Conservation (phyloP, 805 yeast genomes). For the Kockiozyma suomiensis region DNA sequence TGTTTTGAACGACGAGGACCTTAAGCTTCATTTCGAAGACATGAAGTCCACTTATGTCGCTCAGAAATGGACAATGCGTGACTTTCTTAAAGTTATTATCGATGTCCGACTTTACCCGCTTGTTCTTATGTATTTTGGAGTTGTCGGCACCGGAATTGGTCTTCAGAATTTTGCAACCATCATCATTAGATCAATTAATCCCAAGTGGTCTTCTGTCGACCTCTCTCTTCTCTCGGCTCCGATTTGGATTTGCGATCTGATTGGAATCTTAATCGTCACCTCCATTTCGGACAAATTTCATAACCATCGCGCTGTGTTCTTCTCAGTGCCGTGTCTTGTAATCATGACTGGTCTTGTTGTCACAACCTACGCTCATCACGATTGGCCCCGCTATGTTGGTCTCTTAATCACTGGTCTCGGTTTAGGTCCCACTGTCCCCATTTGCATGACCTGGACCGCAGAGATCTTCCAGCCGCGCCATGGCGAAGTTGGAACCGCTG, state of each 20-base stretch:
- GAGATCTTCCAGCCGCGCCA: conserved; percentile 50
- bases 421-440: conserved; percentile 88
- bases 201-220: conserved; percentile 62
- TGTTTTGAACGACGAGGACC: conserved; percentile 60
- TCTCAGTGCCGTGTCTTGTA: conserved; percentile 61
- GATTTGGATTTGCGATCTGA: conserved; percentile 83
- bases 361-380: conserved; percentile 69
- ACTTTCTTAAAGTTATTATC: conserved; percentile 55
- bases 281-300: conserved; percentile 77
- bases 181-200: conserved; percentile 65
- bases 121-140: conserved; percentile 87
- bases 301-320: conserved; percentile 61
- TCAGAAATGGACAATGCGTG: conserved; percentile 60
- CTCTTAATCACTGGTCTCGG: conserved; percentile 82
- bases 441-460: conserved; percentile 50
- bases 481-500: conserved; percentile 86
- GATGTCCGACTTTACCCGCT: conserved; percentile 80
- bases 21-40: conserved; percentile 51
- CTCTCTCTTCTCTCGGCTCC: conserved; percentile 83
- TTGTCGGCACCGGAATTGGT: conserved; percentile 89
- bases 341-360: conserved; percentile 76
- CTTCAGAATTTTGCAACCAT: conserved; percentile 83
- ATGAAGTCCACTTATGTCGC: conserved; percentile 27
- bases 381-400: conserved; percentile 82
- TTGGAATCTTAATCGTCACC: conserved; percentile 71